Percentiles rank a stretch among this genome's conserved stretches.
Evolutionary conservation across 2,329 filamentous ascomycete genomes (phyloP).

Genomic region (Aureobasidium sp.): DNA sequence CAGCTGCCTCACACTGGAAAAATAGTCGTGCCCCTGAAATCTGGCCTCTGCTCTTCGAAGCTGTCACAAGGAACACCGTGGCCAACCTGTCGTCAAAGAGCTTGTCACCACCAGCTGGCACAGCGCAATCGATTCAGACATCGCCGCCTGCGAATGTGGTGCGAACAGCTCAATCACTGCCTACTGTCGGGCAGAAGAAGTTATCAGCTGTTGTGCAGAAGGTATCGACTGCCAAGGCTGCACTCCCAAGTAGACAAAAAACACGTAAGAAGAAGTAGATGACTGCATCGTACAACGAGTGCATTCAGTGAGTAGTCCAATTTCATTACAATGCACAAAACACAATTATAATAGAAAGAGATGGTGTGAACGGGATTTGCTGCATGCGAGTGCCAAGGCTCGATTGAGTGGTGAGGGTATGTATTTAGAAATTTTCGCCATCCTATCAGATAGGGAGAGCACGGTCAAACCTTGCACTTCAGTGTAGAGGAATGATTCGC

Average conservation of each 20-base stretch:
- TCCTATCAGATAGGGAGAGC: slow-evolving; percentile 1
- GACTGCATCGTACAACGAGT: background rate
- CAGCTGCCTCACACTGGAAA: slow-evolving; percentile 5
- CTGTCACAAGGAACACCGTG: slow-evolving; percentile 1
- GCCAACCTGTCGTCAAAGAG: background rate
- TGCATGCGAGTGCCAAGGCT: background rate
- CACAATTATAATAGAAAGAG: background rate
- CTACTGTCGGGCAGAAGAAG: background rate
- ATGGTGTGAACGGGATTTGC: background rate
- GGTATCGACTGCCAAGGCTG: background rate
- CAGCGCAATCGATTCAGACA: background rate
- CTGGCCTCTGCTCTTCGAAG: slow-evolving; percentile 15
- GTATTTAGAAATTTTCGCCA: background rate
- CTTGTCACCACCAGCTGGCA: background rate
- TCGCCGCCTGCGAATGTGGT: background rate
- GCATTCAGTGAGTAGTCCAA: background rate
- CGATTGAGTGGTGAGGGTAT: background rate
- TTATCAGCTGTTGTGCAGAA: background rate
- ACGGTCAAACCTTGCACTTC: background rate
- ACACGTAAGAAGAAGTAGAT: slow-evolving; percentile 3
- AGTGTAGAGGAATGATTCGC: background rate
- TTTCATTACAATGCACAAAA: background rate
- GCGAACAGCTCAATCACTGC: background rate
- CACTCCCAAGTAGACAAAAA: background rate
- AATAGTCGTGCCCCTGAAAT: slow-evolving; percentile 17